phyloP scores from a whole-genome alignment of 2,329 filamentous ascomycete species.

The Biscogniauxia marginata region DNA sequence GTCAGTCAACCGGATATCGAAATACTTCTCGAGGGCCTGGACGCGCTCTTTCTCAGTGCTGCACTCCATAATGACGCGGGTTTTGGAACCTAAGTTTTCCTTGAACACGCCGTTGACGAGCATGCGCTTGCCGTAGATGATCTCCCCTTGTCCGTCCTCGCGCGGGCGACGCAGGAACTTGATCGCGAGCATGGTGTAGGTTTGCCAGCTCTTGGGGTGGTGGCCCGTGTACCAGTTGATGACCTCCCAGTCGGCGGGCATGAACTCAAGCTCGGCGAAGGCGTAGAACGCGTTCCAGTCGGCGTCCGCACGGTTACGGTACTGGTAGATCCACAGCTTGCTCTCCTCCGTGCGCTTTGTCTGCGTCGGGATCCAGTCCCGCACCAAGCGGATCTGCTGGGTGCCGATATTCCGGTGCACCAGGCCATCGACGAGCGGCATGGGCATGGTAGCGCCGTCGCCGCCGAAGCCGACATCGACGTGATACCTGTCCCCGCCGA shows the following conservation, averaged over 20 bases:
- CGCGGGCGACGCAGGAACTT: slow-evolving; percentile 49
- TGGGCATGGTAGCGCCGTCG: slow-evolving; percentile 56
- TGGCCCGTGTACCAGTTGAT: slow-evolving; percentile 58
- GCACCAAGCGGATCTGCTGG: slow-evolving; percentile 54
- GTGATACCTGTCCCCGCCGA: slow-evolving; percentile 50
- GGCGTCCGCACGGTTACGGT: slow-evolving; percentile 44
- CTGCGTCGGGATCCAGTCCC: slow-evolving; percentile 47
- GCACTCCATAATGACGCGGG: slow-evolving; percentile 45
- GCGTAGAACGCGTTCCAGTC: slow-evolving; percentile 62
- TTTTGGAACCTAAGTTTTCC: slow-evolving; percentile 49
- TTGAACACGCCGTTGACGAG: slow-evolving; percentile 53
- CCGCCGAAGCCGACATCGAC: slow-evolving; percentile 66
- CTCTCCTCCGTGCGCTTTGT: slow-evolving; percentile 38
- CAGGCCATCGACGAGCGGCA: slow-evolving; percentile 48
- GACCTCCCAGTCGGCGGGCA: slow-evolving; percentile 58
- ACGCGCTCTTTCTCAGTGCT: slow-evolving; percentile 41
- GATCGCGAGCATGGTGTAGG: slow-evolving; percentile 49
- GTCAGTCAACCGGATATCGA: slow-evolving; percentile 13
- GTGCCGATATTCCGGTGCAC: slow-evolving; percentile 50
- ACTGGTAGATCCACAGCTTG: slow-evolving; percentile 64
- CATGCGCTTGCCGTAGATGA: slow-evolving; percentile 53
- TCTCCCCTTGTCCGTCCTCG: slow-evolving; percentile 39
- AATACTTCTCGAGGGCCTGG: slow-evolving; percentile 18
- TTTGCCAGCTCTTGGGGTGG: slow-evolving; percentile 51
- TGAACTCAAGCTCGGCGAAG: slow-evolving; percentile 65